Base-by-base conservation (phyloP, 768 basidiomycete species). In the Leccinum variicolor region DNA sequence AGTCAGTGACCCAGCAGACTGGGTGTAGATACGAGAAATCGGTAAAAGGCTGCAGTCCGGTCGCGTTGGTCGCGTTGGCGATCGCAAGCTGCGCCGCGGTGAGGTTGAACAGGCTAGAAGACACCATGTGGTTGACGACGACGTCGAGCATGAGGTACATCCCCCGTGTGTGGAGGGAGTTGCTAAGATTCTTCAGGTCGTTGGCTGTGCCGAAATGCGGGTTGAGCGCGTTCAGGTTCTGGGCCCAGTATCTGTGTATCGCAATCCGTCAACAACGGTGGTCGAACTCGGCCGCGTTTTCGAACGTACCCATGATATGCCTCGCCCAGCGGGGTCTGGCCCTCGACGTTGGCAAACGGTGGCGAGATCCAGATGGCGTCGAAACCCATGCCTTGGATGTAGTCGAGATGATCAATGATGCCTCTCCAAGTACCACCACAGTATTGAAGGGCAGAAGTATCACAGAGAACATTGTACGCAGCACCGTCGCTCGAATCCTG, bases 121-220 rank as follows among this genome's bases (percentile, higher is more conserved):
- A 73, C 2, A 80, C 81, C 69, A 86, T 77, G 65, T 86, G 84
- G 63, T 86, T 85, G 59, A 86, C 76, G 61, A 86, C 84, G 53
- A 85, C 69, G 67, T 85, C 84, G 19, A 86, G 68, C 81, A 86
- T 84, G 57, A 85, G 75, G 67, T 75, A 77, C 84, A 85, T 86
- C 45, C 74, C 76, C 19, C 81, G 76, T 2, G 66, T 61, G 58
- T 85, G 84, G 26, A 84, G 66, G 7, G 78, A 78, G 17, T 70
- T 57, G 19, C 75, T 73, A 19, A 85, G 77, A 21, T 74, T 73
- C 53, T 76, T 79, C 50, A 85, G 76, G 63, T 85, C 84, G 34
- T 77, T 73, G 6, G 67, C 69, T 1, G 77, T 73, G 19, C 84
- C 85, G 61, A 84, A 86, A 55, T 82, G 77, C 6, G 73, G 34